phyloP scores from a whole-genome alignment of 768 basidiomycete genomes.

The Tricholoma hemisulphureum region DNA sequence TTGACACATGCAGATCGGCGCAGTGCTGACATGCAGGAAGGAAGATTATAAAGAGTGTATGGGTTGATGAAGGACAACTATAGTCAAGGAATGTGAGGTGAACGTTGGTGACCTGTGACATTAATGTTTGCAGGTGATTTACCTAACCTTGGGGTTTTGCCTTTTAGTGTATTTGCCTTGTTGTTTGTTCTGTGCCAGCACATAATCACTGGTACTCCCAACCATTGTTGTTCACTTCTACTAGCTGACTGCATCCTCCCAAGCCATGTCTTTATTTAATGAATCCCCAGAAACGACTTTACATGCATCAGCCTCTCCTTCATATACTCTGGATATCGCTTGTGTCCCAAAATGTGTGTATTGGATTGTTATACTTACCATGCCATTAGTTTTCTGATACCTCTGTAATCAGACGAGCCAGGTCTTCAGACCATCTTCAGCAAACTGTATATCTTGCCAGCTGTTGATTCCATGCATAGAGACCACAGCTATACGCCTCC shows the following conservation, averaged over 20 bases:
- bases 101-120: not conserved
- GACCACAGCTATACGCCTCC: not conserved
- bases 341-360: not conserved
- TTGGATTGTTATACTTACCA: not conserved
- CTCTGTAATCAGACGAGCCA: not conserved
- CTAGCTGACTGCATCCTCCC: not conserved
- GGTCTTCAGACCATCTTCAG: not conserved
- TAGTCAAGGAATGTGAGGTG: not conserved
- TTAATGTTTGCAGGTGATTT: not conserved
- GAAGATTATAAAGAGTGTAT: not conserved
- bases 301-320: not conserved
- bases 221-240: not conserved
- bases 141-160: not conserved
- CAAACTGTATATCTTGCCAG: not conserved
- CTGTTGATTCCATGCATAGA: not conserved
- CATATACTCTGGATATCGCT: not conserved
- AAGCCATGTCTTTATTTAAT: not conserved
- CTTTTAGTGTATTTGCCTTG: not conserved
- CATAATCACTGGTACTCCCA: not conserved
- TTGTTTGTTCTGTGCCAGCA: not conserved
- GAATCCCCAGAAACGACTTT: not conserved
- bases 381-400: not conserved
- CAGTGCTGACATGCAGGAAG: not conserved
- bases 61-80: not conserved
- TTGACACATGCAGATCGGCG: not conserved